Evolutionary conservation across 805 yeast genomes (phyloP), one percentile per base, ranked within the genome.

Genomic region (Wickerhamomyces silvicola): DNA sequence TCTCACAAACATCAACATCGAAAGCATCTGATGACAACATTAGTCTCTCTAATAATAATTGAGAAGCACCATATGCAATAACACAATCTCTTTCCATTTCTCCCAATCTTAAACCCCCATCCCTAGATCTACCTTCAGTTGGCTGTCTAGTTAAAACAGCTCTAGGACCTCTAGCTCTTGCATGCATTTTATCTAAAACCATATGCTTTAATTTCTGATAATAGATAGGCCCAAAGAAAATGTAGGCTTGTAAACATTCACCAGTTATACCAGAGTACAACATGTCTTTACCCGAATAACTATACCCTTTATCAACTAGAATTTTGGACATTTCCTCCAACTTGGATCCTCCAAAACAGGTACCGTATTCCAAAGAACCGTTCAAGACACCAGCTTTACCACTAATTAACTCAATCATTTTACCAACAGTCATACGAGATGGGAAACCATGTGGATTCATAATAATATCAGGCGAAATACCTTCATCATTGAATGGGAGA

Each of bases 51-150:
- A 92, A 65, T 44, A 92, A 68, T 46, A 92, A 66, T 60, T 90
- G 97, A 5, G 97, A 88, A 1, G 98, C 98, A 52, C 98, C 98
- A 52, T 92, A 92, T 1, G 98, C 98, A 62, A 92, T 94, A 43
- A 92, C 95, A 80, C 98, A 92, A 68, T 92, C 98, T 63, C 98
- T 82, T 60, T 92, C 98, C 98, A 92, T 92, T 66, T 92, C 98
- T 52, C 98, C 98, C 59, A 92, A 72, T 68, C 98, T 81, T 57
- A 92, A 72, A 56, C 98, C 98, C 75, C 98, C 98, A 61, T 92
- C 98, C 61, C 98, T 76, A 2, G 97, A 86, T 61, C 98, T 76
- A 72, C 98, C 98, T 61, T 92, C 98, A 0, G 97, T 90, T 12
- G 97, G 98, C 62, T 92, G 98, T 61, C 98, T 78, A 8, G 98